Evolutionary conservation across 2,329 filamentous ascomycete genomes (phyloP).

Genomic region (Aspergillus caelatus): DNA sequence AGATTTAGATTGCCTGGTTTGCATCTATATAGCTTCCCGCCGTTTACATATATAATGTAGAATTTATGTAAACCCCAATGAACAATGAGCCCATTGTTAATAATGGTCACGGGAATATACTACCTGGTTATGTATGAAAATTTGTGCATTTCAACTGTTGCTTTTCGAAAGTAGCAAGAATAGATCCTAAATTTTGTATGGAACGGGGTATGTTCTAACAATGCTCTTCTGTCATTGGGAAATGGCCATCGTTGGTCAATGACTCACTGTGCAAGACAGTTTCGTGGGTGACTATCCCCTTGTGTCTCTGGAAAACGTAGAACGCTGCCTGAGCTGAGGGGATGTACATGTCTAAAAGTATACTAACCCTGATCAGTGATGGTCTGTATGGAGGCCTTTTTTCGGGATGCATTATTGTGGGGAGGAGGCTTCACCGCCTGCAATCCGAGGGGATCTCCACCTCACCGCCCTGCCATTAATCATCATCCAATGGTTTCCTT

Average conservation of each 20-base stretch:
- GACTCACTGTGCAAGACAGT: background rate
- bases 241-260: background rate
- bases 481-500: background rate
- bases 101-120: background rate
- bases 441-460: background rate
- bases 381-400: background rate
- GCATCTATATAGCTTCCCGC: too few species aligned
- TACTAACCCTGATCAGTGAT: background rate
- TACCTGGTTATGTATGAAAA: background rate
- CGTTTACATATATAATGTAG: too few species aligned
- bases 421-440: background rate
- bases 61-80: background rate
- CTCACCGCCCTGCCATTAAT: conserved; percentile 1
- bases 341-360: background rate
- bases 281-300: background rate
- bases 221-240: too few species aligned
- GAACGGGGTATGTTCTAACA: background rate
- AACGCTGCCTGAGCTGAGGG: background rate
- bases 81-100: background rate
- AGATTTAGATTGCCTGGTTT: too few species aligned
- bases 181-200: background rate
- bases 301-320: background rate
- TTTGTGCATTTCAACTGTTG: background rate
- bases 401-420: conserved; percentile 1
- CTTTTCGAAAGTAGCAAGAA: background rate